Conservation (phyloP, 192 early-diverging fungal species). For the Backusella mclennaniae region DNA sequence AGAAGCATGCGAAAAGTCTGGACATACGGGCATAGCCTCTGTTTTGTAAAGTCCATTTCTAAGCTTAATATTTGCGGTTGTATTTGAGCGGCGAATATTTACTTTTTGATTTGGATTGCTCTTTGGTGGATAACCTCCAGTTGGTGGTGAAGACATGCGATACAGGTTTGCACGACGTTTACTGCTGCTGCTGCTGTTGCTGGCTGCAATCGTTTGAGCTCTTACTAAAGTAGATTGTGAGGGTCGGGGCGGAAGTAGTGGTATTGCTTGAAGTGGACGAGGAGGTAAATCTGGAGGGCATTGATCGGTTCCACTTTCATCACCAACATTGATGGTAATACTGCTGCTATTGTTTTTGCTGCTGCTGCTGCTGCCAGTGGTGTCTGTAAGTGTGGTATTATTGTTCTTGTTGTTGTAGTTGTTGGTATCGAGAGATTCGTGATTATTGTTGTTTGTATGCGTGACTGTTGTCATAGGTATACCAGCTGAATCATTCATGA, state of each 20-base stretch:
- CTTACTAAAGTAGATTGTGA: conserved; percentile 20
- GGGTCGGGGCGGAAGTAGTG: conserved; percentile 22
- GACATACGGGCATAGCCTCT: conserved; percentile 23
- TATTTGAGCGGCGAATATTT: not conserved
- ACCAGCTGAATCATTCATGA: not conserved
- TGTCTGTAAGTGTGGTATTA: not conserved
- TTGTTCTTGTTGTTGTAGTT: not conserved
- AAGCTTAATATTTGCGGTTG: not conserved
- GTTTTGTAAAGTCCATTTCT: not conserved
- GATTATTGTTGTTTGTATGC: not conserved
- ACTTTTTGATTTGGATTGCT: not conserved
- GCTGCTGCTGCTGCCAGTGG: not conserved
- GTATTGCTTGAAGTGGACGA: not conserved
- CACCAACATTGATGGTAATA: not conserved
- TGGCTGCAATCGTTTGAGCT: conserved; percentile 12
- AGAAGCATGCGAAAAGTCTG: conserved; percentile 53
- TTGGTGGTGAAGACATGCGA: not conserved
- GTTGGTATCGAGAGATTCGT: not conserved
- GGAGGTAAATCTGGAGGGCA: conserved; percentile 6
- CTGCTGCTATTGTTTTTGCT: not conserved
- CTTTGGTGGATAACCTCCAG: not conserved
- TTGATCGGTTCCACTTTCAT: not conserved
- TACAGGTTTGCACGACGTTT: not conserved
- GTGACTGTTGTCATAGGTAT: not conserved
- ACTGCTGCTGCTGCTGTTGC: not conserved